Conservation (phyloP, 1,139 yeast species). For the Lodderomyces theae region DNA sequence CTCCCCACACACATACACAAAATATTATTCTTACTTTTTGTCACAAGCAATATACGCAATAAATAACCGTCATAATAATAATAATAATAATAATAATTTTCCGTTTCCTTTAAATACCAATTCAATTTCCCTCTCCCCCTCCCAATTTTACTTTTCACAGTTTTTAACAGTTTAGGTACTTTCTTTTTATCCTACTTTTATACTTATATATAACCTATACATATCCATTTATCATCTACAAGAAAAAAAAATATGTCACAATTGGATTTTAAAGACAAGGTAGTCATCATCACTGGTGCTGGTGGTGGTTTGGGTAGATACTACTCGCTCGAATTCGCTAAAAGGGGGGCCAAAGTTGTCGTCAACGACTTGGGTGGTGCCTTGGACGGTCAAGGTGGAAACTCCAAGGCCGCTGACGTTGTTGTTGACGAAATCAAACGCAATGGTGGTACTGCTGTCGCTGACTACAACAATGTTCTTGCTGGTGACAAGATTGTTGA, state of each 20-base stretch:
- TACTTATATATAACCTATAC: too few relatives aligned
- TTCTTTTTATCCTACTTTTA: too few relatives aligned
- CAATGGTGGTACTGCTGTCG: slow-evolving; percentile 84
- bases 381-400: slow-evolving; percentile 65
- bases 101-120: too few relatives aligned
- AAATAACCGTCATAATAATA: too few relatives aligned
- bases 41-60: too few relatives aligned
- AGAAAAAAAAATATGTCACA: slow-evolving; percentile 34
- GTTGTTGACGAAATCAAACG: slow-evolving; percentile 81
- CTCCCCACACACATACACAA: too few relatives aligned
- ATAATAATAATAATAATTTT: too few relatives aligned
- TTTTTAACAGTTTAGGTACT: too few relatives aligned
- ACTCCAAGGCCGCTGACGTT: slow-evolving; percentile 74
- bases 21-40: too few relatives aligned
- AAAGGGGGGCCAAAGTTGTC: slow-evolving; percentile 87
- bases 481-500: slow-evolving; percentile 85
- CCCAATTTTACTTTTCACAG: not conserved
- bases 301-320: slow-evolving; percentile 95
- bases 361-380: slow-evolving; percentile 94
- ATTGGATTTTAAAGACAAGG: slow-evolving; percentile 68
- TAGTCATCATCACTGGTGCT: slow-evolving; percentile 91
- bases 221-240: too few relatives aligned
- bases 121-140: too few relatives aligned
- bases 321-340: slow-evolving; percentile 84
- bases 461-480: slow-evolving; percentile 88